Base-by-base conservation (phyloP, 139 green algal genomes). In the Gonium pectorale region DNA sequence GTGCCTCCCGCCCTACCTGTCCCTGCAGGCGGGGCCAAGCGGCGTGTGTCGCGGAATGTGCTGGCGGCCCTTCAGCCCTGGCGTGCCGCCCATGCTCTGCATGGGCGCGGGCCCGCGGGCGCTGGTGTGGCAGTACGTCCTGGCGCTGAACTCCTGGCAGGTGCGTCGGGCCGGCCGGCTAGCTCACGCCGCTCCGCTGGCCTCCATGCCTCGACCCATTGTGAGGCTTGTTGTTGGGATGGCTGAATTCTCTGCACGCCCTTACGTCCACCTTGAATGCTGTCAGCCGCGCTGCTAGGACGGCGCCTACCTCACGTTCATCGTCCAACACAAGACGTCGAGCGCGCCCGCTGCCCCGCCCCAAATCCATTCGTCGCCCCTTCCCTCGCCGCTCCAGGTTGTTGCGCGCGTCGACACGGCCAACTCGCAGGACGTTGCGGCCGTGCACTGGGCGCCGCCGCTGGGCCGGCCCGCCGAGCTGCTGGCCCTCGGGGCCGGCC, bases 401-500 rank as follows among this genome's bases (percentile, higher is more conserved):
- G 77, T 83, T 7, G 60, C 41, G 21, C 60, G 62, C 5, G 21
- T 56, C 2, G 77, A 73, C 4, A 64, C 77, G 7, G 44, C 21
- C 59, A 60, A 56, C 35, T 43, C 43, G 5, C 59, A 82, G n/a
- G 26, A 70, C 43, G 77, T 83, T 43, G 41, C 60, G 5, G 46
- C 62, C 0, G 46, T 91, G 77, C 85, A 91, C 74, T 93, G 90
- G 90, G 87, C 87, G 6, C 68, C 87, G 7, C 69, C 87, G n/a
- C 60, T 93, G 24, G 85, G 90, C 2, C 70, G 87, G 19, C 81
- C 85, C 1, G 35, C 43, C 15, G 90, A 93, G 38, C 74, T 91
- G 38, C 33, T 91, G 27, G 90, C 90, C 0, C 85, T 79, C 24
- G 68, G 85, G 0, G 86, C 81, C 37, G 90, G 90, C 29, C 73